Conservation (phyloP, 495 filamentous ascomycete species). For the Talaromyces ruber region DNA sequence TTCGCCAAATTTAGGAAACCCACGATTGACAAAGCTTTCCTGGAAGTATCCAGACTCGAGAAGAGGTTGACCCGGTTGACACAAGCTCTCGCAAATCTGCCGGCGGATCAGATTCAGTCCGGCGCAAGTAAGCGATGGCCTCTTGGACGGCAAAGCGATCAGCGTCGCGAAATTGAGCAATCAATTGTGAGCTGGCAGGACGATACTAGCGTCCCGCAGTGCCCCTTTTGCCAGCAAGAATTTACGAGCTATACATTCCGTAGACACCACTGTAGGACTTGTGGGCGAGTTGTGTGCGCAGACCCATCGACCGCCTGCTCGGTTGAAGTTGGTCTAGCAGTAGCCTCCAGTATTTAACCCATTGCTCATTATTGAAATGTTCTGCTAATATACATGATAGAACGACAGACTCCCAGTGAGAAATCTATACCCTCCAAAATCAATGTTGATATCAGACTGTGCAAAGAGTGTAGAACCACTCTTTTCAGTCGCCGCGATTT, state of each 20-base stretch:
- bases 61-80: conserved; percentile 88
- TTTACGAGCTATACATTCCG: conserved; percentile 85
- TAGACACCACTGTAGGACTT: conserved; percentile 90
- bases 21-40: conserved; percentile 69
- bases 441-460: conserved; percentile 79
- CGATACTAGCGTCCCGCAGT: conserved; percentile 67
- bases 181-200: conserved; percentile 93
- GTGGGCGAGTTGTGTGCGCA: conserved; percentile 85
- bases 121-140: conserved; percentile 46
- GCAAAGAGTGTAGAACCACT: conserved; percentile 76
- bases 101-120: conserved; percentile 46
- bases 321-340: conserved; percentile 68
- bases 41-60: conserved; percentile 84
- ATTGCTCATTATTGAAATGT: not conserved
- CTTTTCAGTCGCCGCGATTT: conserved; percentile 85
- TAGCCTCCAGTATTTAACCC: conserved; percentile 49
- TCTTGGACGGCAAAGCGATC: conserved; percentile 50
- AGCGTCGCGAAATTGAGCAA: conserved; percentile 77
- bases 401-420: conserved; percentile 37
- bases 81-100: conserved; percentile 64
- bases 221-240: conserved; percentile 91
- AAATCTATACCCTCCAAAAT: conserved; percentile 48
- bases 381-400: not conserved
- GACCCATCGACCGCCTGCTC: conserved; percentile 81
- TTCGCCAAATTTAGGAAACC: conserved; percentile 64